phyloP scores from a whole-genome alignment of 2,329 filamentous ascomycete genomes.

The Cryphonectria radicalis region DNA sequence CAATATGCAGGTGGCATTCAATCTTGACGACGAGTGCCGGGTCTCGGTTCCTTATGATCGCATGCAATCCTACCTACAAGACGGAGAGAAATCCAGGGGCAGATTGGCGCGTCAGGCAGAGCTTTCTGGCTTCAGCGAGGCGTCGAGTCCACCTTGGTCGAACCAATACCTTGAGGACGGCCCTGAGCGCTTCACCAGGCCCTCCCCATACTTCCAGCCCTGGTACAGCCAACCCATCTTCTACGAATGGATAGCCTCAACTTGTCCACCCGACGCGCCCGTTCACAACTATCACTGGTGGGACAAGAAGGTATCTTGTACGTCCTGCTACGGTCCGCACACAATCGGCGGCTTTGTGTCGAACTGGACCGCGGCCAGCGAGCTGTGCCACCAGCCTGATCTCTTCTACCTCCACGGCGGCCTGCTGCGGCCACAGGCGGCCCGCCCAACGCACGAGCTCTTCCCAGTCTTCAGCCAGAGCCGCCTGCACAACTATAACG shows the following conservation, averaged over 20 bases:
- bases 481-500: conserved; percentile 13
- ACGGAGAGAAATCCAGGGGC: background rate
- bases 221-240: conserved; percentile 12
- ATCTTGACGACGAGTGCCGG: conserved; percentile 12
- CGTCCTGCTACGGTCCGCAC: background rate
- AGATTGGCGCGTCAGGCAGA: background rate
- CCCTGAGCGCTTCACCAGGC: background rate
- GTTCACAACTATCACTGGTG: conserved; percentile 3
- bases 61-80: conserved; percentile 2
- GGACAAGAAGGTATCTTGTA: background rate
- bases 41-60: conserved; percentile 10
- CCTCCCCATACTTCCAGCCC: conserved; percentile 9
- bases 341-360: background rate
- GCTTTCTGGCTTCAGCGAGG: background rate
- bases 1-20: conserved; percentile 13
- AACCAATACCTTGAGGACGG: conserved; percentile 8
- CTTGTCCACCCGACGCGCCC: background rate
- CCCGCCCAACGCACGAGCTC: conserved; percentile 7
- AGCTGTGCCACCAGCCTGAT: conserved; percentile 9
- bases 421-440: conserved; percentile 1
- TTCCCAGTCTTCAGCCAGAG: conserved; percentile 15
- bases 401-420: conserved; percentile 12
- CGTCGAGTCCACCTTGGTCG: background rate
- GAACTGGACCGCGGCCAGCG: conserved; percentile 5
- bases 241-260: conserved; percentile 9